phyloP scores from a whole-genome alignment of 1,284 basidiomycete species.

The Boletus mariae region DNA sequence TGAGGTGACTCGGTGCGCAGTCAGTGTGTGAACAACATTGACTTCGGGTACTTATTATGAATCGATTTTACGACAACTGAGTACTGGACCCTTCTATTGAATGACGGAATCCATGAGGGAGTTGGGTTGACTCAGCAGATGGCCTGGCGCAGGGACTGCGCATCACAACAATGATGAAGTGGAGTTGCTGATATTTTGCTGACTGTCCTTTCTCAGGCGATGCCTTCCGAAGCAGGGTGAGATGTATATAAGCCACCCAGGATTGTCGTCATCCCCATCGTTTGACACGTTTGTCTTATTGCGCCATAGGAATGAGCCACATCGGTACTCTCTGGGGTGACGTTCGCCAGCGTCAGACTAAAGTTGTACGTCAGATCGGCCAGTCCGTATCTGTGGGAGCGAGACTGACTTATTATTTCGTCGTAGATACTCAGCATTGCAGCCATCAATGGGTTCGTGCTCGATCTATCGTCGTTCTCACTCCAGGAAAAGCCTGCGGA shows the following conservation, averaged over 20 bases:
- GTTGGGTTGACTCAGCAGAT: not conserved
- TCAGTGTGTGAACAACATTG: no score
- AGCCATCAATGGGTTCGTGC: slow-evolving; percentile 16
- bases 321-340: slow-evolving; percentile 26
- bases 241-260: not conserved
- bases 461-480: slow-evolving; percentile 12
- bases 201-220: not conserved
- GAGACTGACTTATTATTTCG: not conserved
- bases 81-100: no score
- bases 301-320: slow-evolving; percentile 11
- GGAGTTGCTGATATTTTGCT: not conserved
- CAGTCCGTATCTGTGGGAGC: no score
- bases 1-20: no score
- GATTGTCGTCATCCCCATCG: not conserved
- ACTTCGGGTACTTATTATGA: not conserved
- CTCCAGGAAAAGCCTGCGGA: slow-evolving; percentile 37
- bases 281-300: not conserved
- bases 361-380: slow-evolving; percentile 23
- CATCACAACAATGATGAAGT: not conserved
- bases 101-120: not conserved
- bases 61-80: not conserved
- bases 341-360: slow-evolving; percentile 23
- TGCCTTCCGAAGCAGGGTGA: no score
- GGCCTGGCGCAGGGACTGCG: not conserved
- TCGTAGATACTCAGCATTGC: slow-evolving; percentile 23